Base-by-base conservation (phyloP, 192 early-diverging fungal species). In the Gaertneriomyces sp. region DNA sequence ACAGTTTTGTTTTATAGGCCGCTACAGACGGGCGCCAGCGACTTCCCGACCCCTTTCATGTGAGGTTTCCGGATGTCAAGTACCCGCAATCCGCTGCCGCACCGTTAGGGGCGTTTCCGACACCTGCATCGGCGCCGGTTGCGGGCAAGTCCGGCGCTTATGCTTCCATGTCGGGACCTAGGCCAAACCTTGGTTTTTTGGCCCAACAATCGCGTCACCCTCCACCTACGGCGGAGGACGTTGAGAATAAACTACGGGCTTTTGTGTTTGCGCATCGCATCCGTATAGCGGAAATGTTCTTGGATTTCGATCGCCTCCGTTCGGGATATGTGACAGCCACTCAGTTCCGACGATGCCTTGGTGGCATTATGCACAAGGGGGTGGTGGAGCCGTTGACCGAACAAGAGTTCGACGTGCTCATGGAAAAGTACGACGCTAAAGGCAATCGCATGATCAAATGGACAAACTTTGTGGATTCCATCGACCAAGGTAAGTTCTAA, bases 271-370 rank as follows among this genome's bases (percentile, higher is more conserved):
- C 75, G 17, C 63, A 65, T 51, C 71, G 83, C 49, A 77, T 85
- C 50, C 69, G 83, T 17, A 50, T 83, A n/a, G 46, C 45, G 17
- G 83, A 85, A 9, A 61, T 79, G 12, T 83, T 85, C 63, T 58
- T 69, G 44, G 83, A 85, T 59, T 85, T 84, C 59, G 83, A 85
- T 54, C 61, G 63, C 40, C 68, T 83, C 53, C 45, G 81, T 20
- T 72, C 71, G 43, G 80, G 78, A 9, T 81, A 68, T 38, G 65
- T 85, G 17, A 74, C 76, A 7, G 61, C 65, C 4, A 53, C 70
- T 9, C 81, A 83, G 65, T 85, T 85, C 58, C 50, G 73, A 10
- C 45, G 83, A 7, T 79, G 79, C 55, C 41, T 85, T 6, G 65
- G 61, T 17, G 59, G 47, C 7, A 66, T 77, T 10, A 60, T 83